A percentile compares a stretch with the other conserved stretches of the same genome.
phyloP scores from a whole-genome alignment of 2,329 filamentous ascomycete species.

The Dryadomyces quercivorus region DNA sequence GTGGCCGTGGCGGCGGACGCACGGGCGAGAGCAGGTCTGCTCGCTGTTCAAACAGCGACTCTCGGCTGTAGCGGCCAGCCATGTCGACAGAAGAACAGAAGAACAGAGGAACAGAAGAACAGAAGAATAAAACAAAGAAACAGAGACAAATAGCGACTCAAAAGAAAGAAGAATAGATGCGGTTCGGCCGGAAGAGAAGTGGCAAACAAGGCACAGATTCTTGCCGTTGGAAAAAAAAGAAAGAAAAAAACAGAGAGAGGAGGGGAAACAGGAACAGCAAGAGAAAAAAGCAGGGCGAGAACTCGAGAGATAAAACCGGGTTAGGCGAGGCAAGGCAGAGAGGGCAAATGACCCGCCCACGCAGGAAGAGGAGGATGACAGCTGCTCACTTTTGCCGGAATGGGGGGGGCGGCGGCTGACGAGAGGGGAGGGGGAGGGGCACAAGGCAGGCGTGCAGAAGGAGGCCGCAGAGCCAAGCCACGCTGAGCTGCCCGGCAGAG shows the following conservation, averaged over 20 bases:
- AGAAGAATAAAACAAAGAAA: background rate
- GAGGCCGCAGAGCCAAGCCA: background rate
- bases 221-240: background rate
- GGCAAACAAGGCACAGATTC: background rate
- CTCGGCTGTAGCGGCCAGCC: slow-evolving; percentile 6
- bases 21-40: slow-evolving; percentile 1
- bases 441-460: background rate
- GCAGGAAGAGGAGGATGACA: background rate
- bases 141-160: background rate
- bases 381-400: background rate
- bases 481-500: background rate
- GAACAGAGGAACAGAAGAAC: background rate
- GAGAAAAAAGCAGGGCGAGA: background rate
- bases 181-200: background rate
- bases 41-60: slow-evolving; percentile 5
- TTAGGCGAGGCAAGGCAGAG: background rate
- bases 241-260: background rate
- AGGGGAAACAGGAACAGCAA: background rate
- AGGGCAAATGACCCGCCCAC: background rate
- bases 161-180: background rate
- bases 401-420: background rate
- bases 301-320: background rate
- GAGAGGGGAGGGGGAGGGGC: slow-evolving; percentile 1
- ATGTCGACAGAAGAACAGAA: slow-evolving; percentile 3
- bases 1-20: background rate